Evolutionary conservation across 1,139 yeast genomes (phyloP).

Genomic region (Suhomyces panamericanus): DNA sequence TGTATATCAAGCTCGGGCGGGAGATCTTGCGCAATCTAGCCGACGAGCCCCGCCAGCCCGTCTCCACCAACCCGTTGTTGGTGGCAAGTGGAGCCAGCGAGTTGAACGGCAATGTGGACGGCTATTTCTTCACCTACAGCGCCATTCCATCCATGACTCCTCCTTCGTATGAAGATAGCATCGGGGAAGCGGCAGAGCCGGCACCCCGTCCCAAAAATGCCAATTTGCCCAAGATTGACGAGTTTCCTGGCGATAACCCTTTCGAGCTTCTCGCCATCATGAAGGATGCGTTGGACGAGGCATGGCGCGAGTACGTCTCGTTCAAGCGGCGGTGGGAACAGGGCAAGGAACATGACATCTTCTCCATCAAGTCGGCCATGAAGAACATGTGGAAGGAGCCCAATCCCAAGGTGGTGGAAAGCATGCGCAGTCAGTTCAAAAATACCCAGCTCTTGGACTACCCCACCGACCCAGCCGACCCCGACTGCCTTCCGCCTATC

Average conservation of each 20-base stretch:
- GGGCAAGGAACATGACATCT: constrained; percentile 67
- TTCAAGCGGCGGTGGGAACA: constrained; percentile 57
- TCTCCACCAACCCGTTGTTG: constrained; percentile 62
- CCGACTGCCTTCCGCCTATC: constrained; percentile 64
- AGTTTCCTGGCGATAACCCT: constrained; percentile 31
- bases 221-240: constrained; percentile 9
- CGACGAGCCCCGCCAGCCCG: constrained; percentile 63
- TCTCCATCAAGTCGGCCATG: constrained; percentile 57
- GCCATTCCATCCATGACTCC: constrained; percentile 62
- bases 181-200: background rate
- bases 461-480: constrained; percentile 46
- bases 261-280: constrained; percentile 49
- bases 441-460: constrained; percentile 19
- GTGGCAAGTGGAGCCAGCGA: constrained; percentile 81
- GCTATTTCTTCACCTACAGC: constrained; percentile 66
- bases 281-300: constrained; percentile 60
- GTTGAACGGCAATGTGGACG: constrained; percentile 70
- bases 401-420: constrained; percentile 21
- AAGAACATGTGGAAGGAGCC: constrained; percentile 57
- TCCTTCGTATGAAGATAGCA: constrained; percentile 47
- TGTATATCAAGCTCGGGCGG: constrained; percentile 60
- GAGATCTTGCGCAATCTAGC: constrained; percentile 62
- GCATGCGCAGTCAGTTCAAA: constrained; percentile 18
- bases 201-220: background rate
- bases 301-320: constrained; percentile 66